phyloP scores from a whole-genome alignment of 139 green algal genomes.

The Chlorella sp. region DNA sequence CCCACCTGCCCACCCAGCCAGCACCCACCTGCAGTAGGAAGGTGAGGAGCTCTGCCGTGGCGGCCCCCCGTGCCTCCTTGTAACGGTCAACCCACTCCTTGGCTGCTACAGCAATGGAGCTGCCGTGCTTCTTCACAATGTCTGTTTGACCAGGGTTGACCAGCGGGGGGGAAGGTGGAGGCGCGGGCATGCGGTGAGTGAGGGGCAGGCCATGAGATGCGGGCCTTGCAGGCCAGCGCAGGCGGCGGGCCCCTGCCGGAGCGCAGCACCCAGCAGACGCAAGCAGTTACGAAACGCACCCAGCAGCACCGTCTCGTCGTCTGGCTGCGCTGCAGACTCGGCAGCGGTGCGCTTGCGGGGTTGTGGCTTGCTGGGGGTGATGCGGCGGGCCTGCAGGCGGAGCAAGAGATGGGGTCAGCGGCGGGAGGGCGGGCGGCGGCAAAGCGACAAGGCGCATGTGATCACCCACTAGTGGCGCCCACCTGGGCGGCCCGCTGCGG shows the following conservation, averaged over 20 bases:
- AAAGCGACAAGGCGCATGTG: background rate
- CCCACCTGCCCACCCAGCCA: background rate
- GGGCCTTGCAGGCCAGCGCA: background rate
- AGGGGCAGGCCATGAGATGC: background rate
- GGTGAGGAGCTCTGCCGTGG: slow-evolving; percentile 70
- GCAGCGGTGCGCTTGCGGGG: slow-evolving; percentile 14
- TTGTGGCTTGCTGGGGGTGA: background rate
- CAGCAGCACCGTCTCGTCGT: slow-evolving; percentile 11
- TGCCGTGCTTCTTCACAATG: slow-evolving; percentile 31
- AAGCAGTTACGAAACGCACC: background rate
- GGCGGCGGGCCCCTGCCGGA: background rate
- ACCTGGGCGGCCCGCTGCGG: background rate
- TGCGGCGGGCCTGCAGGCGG: background rate
- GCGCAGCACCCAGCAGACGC: background rate
- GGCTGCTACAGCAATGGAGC: slow-evolving; percentile 28
- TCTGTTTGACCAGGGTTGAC: background rate
- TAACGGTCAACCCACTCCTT: slow-evolving; percentile 77
- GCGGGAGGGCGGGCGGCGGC: background rate
- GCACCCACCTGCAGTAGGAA: slow-evolving; percentile 66
- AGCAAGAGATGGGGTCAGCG: background rate
- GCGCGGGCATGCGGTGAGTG: background rate
- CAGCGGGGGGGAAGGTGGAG: background rate
- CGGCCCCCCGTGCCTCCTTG: slow-evolving; percentile 34
- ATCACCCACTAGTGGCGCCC: background rate
- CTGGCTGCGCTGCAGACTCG: background rate